Percentiles rank a stretch among this genome's conserved stretches.
These are phyloP conservation scores for Tylopilus intermedius DNA, from an alignment of 768 basidiomycete genomes.

Conservation along the genomic window DNA sequence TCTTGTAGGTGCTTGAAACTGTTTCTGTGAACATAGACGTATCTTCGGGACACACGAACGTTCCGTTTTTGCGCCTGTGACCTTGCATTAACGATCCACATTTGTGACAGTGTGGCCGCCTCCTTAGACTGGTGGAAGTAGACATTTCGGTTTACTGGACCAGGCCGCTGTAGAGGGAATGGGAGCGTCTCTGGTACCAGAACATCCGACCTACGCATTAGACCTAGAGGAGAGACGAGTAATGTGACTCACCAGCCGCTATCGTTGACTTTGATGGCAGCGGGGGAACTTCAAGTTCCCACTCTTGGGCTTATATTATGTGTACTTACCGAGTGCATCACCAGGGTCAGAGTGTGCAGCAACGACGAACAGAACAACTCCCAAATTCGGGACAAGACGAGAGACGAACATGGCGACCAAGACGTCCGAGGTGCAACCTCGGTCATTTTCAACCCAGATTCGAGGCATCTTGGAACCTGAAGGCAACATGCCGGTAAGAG, in stretches of 20 bases:
- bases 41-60: constrained; percentile 25
- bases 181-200: background rate
- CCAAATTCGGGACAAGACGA: constrained; percentile 1
- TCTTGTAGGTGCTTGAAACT: constrained; percentile 10
- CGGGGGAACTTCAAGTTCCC: constrained; percentile 9
- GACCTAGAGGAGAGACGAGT: background rate
- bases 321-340: constrained; percentile 4
- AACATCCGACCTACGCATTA: background rate
- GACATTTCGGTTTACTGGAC: constrained; percentile 18
- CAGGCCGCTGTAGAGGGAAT: constrained; percentile 2
- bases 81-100: constrained; percentile 32
- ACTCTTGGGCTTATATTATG: constrained; percentile 23
- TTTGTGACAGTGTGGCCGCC: constrained; percentile 33
- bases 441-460: background rate
- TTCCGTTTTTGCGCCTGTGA: constrained; percentile 30
- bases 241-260: constrained; percentile 25
- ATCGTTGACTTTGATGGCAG: constrained; percentile 21
- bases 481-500: constrained; percentile 2
- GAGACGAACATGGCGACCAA: too few species aligned
- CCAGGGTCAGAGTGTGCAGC: constrained; percentile 1
- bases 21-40: constrained; percentile 14
- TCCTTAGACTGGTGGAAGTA: constrained; percentile 27
- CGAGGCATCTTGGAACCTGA: background rate
- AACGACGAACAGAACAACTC: constrained; percentile 12
- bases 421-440: too few species aligned